A percentile compares a stretch with the other conserved stretches of the same genome.
phyloP scores from a whole-genome alignment of 805 yeast genomes.

The Wickerhamiella parazyma region DNA sequence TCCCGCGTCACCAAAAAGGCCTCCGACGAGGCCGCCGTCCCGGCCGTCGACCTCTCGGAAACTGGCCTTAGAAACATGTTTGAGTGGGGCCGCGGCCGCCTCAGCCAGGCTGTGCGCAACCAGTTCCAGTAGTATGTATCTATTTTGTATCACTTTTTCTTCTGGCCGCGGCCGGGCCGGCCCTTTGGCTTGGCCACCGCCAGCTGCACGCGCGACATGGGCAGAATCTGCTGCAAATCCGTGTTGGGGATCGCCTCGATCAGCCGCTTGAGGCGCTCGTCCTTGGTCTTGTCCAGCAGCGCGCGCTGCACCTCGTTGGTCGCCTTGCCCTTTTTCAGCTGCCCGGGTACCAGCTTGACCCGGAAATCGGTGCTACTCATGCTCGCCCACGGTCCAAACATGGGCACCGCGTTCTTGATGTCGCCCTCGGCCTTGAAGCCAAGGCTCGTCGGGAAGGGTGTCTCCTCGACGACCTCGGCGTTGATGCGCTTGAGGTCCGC shows the following conservation, averaged over 20 bases:
- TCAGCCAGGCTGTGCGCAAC: slow-evolving; percentile 39
- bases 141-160: neutral
- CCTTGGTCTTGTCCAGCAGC: slow-evolving; percentile 31
- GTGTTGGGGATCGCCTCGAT: slow-evolving; percentile 9
- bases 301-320: slow-evolving; percentile 51
- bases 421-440: slow-evolving; percentile 32
- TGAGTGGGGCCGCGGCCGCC: slow-evolving; percentile 71
- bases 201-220: slow-evolving; percentile 10
- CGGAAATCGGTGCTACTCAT: slow-evolving; percentile 63
- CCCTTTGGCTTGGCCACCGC: slow-evolving; percentile 2
- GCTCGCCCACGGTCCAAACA: slow-evolving; percentile 88
- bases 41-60: slow-evolving; percentile 29
- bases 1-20: slow-evolving; percentile 88
- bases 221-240: slow-evolving; percentile 10
- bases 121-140: slow-evolving; percentile 16
- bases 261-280: slow-evolving; percentile 14
- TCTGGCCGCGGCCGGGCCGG: slow-evolving; percentile 3
- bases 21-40: slow-evolving; percentile 40
- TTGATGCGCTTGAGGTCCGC: slow-evolving; percentile 34
- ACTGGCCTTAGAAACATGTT: slow-evolving; percentile 60
- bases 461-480: slow-evolving; percentile 26
- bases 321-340: slow-evolving; percentile 78
- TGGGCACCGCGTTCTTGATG: slow-evolving; percentile 56
- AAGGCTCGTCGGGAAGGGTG: slow-evolving; percentile 34
- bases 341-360: slow-evolving; percentile 68